Percentiles rank a stretch among this genome's conserved stretches.
Conservation (phyloP, 2,329 filamentous ascomycete species). For the Claviceps sorghi region DNA sequence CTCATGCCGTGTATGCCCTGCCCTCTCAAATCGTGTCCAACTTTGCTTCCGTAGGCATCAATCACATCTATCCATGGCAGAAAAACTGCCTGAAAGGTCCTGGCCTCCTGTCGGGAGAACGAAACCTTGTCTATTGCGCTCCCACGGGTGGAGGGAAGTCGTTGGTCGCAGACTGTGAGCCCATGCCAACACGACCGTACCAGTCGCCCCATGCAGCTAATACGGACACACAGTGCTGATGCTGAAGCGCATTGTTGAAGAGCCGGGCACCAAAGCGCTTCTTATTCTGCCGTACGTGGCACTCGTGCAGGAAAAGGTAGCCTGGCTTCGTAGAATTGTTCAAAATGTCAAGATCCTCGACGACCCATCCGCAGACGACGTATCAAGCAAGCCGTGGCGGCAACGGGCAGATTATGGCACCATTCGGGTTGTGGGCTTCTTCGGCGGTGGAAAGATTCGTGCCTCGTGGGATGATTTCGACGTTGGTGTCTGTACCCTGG, state of each 20-base stretch:
- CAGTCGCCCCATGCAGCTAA: background rate
- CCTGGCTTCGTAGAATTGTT: slow-evolving; percentile 55
- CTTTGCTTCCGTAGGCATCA: slow-evolving; percentile 51
- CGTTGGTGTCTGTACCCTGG: slow-evolving; percentile 64
- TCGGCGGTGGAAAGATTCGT: slow-evolving; percentile 55
- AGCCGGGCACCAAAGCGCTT: slow-evolving; percentile 51
- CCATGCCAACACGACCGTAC: slow-evolving; percentile 2
- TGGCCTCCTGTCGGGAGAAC: slow-evolving; percentile 48
- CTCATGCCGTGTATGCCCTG: slow-evolving; percentile 48
- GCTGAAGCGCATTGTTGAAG: slow-evolving; percentile 53
- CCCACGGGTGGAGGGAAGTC: slow-evolving; percentile 69
- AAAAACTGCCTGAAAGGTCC: slow-evolving; percentile 56
- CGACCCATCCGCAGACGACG: slow-evolving; percentile 19
- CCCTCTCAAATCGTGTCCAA: slow-evolving; percentile 47
- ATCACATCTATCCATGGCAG: slow-evolving; percentile 66
- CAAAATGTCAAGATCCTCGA: slow-evolving; percentile 25
- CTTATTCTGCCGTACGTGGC: slow-evolving; percentile 65
- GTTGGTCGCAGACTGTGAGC: slow-evolving; percentile 47
- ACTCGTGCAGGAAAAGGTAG: slow-evolving; percentile 65
- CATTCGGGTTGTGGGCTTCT: slow-evolving; percentile 56
- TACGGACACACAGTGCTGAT: slow-evolving; percentile 40
- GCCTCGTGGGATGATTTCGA: slow-evolving; percentile 61
- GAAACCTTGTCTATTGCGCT: slow-evolving; percentile 65
- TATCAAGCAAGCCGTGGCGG: slow-evolving; percentile 32
- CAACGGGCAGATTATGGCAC: slow-evolving; percentile 40